Evolutionary conservation across 2,329 filamentous ascomycete species (phyloP).

Genomic region (Penicillium sp.): DNA sequence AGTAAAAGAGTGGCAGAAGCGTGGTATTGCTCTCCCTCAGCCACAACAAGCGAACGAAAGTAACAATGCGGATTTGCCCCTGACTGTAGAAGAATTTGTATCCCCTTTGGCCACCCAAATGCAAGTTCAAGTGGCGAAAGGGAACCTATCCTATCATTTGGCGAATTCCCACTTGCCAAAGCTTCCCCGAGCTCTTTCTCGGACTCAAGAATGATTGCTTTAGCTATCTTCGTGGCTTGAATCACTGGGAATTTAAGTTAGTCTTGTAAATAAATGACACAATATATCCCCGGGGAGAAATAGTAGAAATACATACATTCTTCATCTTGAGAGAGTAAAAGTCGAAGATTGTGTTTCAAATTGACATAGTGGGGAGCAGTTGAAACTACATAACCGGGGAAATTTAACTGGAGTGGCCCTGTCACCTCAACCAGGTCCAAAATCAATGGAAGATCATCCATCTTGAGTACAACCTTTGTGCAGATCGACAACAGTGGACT

Average conservation of each 20-base stretch:
- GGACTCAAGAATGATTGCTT: conserved; percentile 2
- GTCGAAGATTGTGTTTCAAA: conserved; percentile 1
- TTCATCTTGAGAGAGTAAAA: background rate
- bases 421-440: background rate
- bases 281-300: no score
- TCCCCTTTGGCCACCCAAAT: conserved; percentile 5
- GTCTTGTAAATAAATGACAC: no score
- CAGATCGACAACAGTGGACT: background rate
- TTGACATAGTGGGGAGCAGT: background rate
- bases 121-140: conserved; percentile 1
- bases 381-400: background rate
- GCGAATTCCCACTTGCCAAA: background rate
- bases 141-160: background rate
- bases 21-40: background rate
- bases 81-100: conserved; percentile 1
- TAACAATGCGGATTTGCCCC: background rate
- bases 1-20: background rate
- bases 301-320: background rate
- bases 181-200: background rate
- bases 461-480: background rate
- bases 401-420: background rate
- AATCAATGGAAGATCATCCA: background rate
- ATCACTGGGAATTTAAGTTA: background rate
- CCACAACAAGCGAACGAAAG: background rate
- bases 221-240: background rate